Conservation (phyloP, 2,329 filamentous ascomycete genomes). For the Parastagonospora avenae region DNA sequence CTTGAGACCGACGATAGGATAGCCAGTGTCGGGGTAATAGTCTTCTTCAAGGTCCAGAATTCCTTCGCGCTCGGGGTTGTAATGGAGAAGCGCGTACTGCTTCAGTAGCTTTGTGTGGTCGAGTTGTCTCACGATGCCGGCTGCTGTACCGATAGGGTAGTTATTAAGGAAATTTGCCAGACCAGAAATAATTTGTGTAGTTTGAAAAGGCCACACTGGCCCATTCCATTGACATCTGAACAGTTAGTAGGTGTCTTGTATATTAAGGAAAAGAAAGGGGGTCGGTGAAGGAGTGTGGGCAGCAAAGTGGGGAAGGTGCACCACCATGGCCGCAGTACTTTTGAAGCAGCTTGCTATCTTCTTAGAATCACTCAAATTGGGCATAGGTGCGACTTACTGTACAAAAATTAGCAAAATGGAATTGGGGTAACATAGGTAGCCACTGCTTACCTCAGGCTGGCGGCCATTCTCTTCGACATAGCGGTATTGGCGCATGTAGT, state of each 20-base stretch:
- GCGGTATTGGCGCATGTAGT: conserved; percentile 53
- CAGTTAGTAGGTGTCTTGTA: no score
- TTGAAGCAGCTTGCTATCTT: no score
- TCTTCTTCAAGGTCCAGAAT: conserved; percentile 51
- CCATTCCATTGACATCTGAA: conserved; percentile 52
- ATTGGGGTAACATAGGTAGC: no score
- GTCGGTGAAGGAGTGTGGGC: no score
- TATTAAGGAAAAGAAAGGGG: no score
- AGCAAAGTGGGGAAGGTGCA: no score
- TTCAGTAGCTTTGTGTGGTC: conserved; percentile 48
- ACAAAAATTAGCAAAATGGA: no score
- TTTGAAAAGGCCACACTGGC: conserved; percentile 53
- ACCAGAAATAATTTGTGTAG: conserved; percentile 48
- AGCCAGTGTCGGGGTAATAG: conserved; percentile 51
- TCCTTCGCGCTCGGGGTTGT: conserved; percentile 38
- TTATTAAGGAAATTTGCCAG: conserved; percentile 52
- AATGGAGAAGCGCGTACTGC: conserved; percentile 50
- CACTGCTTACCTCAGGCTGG: conserved; percentile 30
- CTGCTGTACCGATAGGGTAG: conserved; percentile 37
- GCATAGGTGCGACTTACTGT: no score
- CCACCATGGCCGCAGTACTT: no score
- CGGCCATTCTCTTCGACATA: conserved; percentile 37
- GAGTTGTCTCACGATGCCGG: conserved; percentile 26
- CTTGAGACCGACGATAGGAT: conserved; percentile 49
- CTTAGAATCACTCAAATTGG: no score